Evolutionary conservation across 2,329 filamentous ascomycete species (phyloP).

Genomic region (Aspergillus tamarii): DNA sequence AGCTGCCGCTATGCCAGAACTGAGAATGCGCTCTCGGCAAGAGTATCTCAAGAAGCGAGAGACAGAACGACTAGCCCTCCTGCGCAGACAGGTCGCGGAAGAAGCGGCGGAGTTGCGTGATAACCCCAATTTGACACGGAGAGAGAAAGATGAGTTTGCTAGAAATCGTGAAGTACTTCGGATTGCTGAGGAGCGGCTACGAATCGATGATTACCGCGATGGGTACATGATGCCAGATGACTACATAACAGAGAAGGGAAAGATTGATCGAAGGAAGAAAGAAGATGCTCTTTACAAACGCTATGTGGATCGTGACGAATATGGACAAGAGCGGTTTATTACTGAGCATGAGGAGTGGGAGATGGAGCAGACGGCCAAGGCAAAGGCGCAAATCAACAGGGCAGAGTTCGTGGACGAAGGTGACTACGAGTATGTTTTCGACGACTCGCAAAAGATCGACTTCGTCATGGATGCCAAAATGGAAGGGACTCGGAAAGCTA

Average conservation of each 20-base stretch:
- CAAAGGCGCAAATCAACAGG: conserved; percentile 79
- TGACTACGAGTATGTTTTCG: conserved; percentile 91
- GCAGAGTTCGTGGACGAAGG: conserved; percentile 75
- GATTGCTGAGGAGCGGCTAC: conserved; percentile 79
- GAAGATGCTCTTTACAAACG: conserved; percentile 87
- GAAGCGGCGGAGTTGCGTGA: conserved; percentile 80
- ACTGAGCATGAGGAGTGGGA: conserved; percentile 98
- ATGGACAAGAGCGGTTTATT: conserved; percentile 84
- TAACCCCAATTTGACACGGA: conserved; percentile 72
- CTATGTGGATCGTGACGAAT: conserved; percentile 84
- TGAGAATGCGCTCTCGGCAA: conserved; percentile 82
- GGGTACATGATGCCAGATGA: conserved; percentile 93
- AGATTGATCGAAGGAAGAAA: conserved; percentile 84
- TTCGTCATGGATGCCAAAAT: conserved; percentile 77
- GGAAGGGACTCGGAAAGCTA: conserved; percentile 69
- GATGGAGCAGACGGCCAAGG: conserved; percentile 81
- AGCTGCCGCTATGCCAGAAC: conserved; percentile 73
- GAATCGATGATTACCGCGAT: conserved; percentile 88
- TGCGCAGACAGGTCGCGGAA: conserved; percentile 87
- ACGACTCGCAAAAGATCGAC: conserved; percentile 83
- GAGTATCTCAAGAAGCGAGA: conserved; percentile 94
- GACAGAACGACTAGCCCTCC: conserved; percentile 78
- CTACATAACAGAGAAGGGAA: conserved; percentile 91
- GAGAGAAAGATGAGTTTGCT: conserved; percentile 84
- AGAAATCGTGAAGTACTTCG: conserved; percentile 82